phyloP scores from a whole-genome alignment of 768 basidiomycete species.

The Sarcodon aspratus region DNA sequence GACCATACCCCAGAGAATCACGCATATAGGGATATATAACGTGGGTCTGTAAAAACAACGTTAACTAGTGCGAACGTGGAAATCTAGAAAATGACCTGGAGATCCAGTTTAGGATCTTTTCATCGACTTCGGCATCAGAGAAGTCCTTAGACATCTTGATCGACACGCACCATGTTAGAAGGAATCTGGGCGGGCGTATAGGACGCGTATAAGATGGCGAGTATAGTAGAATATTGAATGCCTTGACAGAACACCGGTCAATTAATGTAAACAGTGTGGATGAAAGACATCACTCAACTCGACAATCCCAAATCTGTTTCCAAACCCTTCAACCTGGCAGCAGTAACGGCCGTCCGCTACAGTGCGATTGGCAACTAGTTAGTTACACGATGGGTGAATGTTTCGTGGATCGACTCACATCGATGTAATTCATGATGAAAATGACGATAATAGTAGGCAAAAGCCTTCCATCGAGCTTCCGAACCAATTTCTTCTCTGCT shows the following conservation, averaged over 20 bases:
- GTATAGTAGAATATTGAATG: constrained; percentile 38
- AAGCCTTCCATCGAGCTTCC: constrained; percentile 33
- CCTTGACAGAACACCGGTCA: constrained; percentile 18
- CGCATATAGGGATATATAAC: constrained; percentile 47
- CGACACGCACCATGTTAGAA: constrained; percentile 43
- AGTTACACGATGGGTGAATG: constrained; percentile 13
- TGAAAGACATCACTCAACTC: no score
- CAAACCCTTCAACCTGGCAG: constrained; percentile 28
- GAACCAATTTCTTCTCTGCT: constrained; percentile 31
- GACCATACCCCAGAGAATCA: constrained; percentile 51
- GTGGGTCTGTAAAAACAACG: constrained; percentile 20
- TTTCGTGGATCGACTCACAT: constrained; percentile 31
- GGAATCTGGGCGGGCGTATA: constrained; percentile 58
- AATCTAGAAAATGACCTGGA: no score
- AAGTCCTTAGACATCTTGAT: constrained; percentile 2
- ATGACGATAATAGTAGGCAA: constrained; percentile 48
- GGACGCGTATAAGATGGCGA: constrained; percentile 44
- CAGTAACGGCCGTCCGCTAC: constrained; percentile 26
- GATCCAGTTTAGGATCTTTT: no score
- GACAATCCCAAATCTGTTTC: constrained; percentile 20
- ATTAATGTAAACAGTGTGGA: constrained; percentile 6
- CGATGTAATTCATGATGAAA: constrained; percentile 59
- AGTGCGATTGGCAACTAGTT: constrained; percentile 12
- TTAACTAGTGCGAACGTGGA: no score
- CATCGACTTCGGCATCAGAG: neutral